Evolutionary conservation across 2,329 filamentous ascomycete genomes (phyloP).

Genomic region (Cercospora beticola): DNA sequence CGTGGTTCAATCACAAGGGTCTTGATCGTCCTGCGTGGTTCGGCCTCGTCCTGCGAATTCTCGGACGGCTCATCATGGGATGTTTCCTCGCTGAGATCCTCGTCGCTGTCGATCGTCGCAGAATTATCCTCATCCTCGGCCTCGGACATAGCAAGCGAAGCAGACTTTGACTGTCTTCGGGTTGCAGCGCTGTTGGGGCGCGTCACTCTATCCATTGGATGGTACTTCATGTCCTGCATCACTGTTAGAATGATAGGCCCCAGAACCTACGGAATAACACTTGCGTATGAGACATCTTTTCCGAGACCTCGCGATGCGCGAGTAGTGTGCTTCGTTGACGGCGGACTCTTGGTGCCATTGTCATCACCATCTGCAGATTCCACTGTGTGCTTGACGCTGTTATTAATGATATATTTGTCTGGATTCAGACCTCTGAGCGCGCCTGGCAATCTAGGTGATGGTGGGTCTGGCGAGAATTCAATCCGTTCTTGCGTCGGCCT

Average conservation of each 20-base stretch:
- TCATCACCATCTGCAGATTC: conserved; percentile 11
- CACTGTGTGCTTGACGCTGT: conserved; percentile 7
- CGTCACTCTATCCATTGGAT: conserved; percentile 32
- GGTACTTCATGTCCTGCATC: conserved; percentile 22
- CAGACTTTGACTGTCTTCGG: conserved; percentile 17
- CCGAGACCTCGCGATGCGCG: conserved; percentile 22
- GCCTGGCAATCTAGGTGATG: background rate
- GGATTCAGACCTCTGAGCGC: conserved; percentile 20
- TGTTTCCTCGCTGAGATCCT: background rate
- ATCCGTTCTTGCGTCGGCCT: background rate
- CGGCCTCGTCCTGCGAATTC: conserved; percentile 5
- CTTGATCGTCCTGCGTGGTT: background rate
- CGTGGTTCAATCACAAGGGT: conserved; percentile 8
- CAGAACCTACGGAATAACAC: background rate
- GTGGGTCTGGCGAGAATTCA: background rate
- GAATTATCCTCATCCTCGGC: conserved; percentile 5
- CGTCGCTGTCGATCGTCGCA: conserved; percentile 1
- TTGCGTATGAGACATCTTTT: conserved; percentile 9
- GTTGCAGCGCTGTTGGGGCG: conserved; percentile 21
- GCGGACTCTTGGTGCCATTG: background rate
- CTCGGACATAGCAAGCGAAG: conserved; percentile 5
- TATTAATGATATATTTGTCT: conserved; percentile 9
- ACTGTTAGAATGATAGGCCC: background rate
- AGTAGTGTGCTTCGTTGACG: conserved; percentile 17
- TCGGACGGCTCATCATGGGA: conserved; percentile 1